phyloP scores from a whole-genome alignment of 2,329 filamentous ascomycete genomes.

The Hypoxylon sp. region DNA sequence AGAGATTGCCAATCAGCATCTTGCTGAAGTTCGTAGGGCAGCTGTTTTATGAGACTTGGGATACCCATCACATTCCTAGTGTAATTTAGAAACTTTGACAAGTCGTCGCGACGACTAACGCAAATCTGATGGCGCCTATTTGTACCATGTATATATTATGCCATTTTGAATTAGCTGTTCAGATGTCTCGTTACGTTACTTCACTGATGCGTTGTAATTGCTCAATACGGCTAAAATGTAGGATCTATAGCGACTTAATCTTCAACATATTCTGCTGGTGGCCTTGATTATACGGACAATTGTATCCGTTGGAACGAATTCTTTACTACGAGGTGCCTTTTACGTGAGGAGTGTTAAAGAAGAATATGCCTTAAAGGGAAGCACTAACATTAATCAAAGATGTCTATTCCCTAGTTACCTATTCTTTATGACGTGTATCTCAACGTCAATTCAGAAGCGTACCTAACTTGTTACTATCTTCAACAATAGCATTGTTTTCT shows the following conservation, averaged over 20 bases:
- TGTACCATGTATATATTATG: background rate
- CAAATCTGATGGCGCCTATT: background rate
- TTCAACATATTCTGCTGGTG: no score
- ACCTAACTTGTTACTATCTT: background rate
- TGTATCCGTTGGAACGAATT: no score
- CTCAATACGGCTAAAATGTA: background rate
- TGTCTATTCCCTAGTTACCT: background rate
- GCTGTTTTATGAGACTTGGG: background rate
- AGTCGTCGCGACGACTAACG: background rate
- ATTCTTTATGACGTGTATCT: background rate
- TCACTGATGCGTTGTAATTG: background rate
- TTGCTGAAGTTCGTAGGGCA: background rate
- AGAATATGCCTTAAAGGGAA: no score
- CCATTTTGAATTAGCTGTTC: background rate
- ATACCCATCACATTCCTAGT: background rate
- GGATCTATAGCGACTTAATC: background rate
- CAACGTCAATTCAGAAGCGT: background rate
- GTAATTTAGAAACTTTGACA: background rate
- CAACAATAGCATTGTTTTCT: background rate
- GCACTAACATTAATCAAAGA: background rate
- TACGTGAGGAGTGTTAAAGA: no score
- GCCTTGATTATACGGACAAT: no score
- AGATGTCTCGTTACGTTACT: background rate
- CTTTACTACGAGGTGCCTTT: no score
- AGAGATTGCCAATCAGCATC: background rate